These are phyloP conservation scores for Rhododendron griersonianum DNA, from an alignment of 148 eudicot species.

Conservation along the genomic window DNA sequence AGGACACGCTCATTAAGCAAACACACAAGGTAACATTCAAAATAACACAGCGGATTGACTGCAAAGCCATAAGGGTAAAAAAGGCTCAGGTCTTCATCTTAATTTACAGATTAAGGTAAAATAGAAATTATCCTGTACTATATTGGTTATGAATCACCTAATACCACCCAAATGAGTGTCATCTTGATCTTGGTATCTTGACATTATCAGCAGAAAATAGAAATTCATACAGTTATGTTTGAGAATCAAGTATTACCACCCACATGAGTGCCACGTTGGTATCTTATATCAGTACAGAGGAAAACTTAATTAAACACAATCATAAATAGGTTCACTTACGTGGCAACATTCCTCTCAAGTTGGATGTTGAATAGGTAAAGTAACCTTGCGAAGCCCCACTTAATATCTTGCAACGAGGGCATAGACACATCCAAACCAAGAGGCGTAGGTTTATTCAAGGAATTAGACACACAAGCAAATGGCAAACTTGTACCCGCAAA, in stretches of 20 bases:
- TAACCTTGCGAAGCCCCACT: constrained; percentile 61
- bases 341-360: constrained; percentile 86
- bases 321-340: constrained; percentile 49
- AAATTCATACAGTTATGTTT: neutral
- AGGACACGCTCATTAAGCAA: neutral
- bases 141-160: neutral
- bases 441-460: constrained; percentile 73
- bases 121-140: neutral
- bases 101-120: neutral
- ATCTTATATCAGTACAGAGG: neutral
- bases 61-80: neutral
- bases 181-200: neutral
- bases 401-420: constrained; percentile 69
- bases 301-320: neutral
- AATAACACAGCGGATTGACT: neutral
- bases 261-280: neutral
- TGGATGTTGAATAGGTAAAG: constrained; percentile 80
- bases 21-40: neutral
- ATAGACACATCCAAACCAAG: constrained; percentile 70
- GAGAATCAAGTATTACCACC: neutral
- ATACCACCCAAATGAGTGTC: neutral
- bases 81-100: neutral
- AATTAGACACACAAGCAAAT: constrained; percentile 73
- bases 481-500: constrained; percentile 36
- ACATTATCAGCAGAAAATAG: neutral